Evolutionary conservation across 2,329 filamentous ascomycete species (phyloP).

Genomic region (Harringtonia lauricola): DNA sequence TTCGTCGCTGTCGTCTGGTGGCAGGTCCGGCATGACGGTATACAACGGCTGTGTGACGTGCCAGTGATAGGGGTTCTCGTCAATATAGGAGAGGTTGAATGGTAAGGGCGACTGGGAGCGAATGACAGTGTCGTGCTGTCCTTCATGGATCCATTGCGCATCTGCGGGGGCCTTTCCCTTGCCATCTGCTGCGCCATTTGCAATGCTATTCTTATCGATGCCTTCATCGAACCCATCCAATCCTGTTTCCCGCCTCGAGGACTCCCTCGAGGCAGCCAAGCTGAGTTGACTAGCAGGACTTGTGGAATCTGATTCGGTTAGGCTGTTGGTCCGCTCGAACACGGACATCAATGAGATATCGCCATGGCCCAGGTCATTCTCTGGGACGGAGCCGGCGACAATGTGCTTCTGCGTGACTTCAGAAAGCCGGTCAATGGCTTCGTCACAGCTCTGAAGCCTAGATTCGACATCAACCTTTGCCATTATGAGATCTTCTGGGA

Average conservation of each 20-base stretch:
- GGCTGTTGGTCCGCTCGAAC: conserved; percentile 37
- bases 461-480: not conserved
- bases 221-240: too few relatives aligned
- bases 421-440: conserved; percentile 31
- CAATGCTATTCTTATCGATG: too few relatives aligned
- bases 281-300: conserved; percentile 25
- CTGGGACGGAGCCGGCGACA: conserved; percentile 17
- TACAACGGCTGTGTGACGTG: conserved; percentile 18
- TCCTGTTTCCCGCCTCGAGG: too few relatives aligned
- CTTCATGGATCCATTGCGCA: not conserved
- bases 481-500: conserved; percentile 6
- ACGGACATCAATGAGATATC: conserved; percentile 29
- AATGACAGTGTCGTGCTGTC: not conserved
- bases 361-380: conserved; percentile 7
- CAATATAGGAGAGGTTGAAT: not conserved
- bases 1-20: conserved; percentile 4
- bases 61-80: conserved; percentile 24
- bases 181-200: too few relatives aligned
- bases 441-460: conserved; percentile 18
- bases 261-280: not conserved
- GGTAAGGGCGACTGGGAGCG: conserved; percentile 1
- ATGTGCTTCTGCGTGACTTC: conserved; percentile 27
- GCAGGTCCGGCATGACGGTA: conserved; percentile 14
- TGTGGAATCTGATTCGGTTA: conserved; percentile 35
- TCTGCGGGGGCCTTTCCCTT: too few relatives aligned